Percentiles rank a stretch among this genome's conserved stretches.
Evolutionary conservation across 805 yeast species (phyloP).

Genomic region (Suhomyces canberraensis): DNA sequence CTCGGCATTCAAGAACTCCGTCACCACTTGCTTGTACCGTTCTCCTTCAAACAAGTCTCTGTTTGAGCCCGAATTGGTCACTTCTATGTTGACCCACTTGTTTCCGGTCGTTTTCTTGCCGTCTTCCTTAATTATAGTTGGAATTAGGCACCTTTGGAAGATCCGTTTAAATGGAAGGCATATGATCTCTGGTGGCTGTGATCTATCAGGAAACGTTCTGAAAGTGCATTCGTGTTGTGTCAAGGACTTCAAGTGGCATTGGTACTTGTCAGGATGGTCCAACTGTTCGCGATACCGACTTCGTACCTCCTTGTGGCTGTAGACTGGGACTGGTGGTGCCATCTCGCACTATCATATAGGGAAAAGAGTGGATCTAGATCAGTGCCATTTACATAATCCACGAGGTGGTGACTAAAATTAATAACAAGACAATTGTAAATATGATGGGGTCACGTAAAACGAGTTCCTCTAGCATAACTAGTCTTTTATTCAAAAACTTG

Average conservation of each 20-base stretch:
- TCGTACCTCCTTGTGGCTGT: conserved; percentile 26
- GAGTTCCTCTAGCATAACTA: no score
- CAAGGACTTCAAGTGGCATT: conserved; percentile 32
- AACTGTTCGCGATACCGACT: conserved; percentile 24
- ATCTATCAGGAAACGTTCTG: conserved; percentile 19
- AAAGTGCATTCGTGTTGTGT: conserved; percentile 45
- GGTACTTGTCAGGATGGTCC: conserved; percentile 26
- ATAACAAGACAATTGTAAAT: no score
- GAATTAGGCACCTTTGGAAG: conserved; percentile 38
- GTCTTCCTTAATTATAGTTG: conserved; percentile 16
- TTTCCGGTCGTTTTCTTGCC: conserved; percentile 25
- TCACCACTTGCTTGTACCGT: conserved; percentile 24
- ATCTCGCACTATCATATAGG: no score
- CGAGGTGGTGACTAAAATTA: no score
- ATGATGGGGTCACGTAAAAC: no score
- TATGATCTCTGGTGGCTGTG: conserved; percentile 32
- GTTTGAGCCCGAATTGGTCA: conserved; percentile 35
- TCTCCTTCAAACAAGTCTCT: conserved; percentile 15
- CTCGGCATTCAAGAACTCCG: conserved; percentile 37
- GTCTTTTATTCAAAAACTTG: no score
- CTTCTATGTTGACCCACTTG: conserved; percentile 39
- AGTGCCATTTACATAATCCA: no score
- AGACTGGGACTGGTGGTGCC: conserved; percentile 47
- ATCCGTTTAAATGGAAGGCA: conserved; percentile 43
- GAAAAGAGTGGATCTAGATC: no score